Evolutionary conservation across 495 filamentous ascomycete genomes (phyloP).

Genomic region (Hypoxylon rickii): DNA sequence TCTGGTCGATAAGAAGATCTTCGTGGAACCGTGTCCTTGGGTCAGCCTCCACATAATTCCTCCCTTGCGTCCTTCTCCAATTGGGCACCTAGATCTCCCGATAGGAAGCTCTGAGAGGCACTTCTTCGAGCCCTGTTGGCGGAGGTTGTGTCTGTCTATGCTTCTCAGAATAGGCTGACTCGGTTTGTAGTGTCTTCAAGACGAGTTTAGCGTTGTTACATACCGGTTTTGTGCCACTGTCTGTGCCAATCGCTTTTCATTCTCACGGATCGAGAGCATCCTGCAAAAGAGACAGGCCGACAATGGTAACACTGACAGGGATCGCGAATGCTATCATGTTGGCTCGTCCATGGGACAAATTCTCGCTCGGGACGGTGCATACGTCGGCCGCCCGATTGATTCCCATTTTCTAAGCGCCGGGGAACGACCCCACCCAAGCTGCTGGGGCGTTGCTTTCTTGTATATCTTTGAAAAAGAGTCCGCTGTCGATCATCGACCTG

Average conservation of each 20-base stretch:
- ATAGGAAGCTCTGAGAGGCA: constrained; percentile 8
- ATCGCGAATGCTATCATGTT: constrained; percentile 1
- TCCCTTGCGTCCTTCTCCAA: too few relatives aligned
- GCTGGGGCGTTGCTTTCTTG: background rate
- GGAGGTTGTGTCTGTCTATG: background rate
- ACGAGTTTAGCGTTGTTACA: constrained; percentile 7
- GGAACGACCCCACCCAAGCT: background rate
- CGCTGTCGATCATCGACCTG: too few relatives aligned
- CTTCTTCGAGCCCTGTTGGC: constrained; percentile 5
- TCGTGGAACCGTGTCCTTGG: constrained; percentile 30
- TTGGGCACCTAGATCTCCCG: constrained; percentile 2
- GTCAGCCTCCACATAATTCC: constrained; percentile 20
- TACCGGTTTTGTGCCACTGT: constrained; percentile 10
- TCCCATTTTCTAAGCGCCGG: constrained; percentile 10
- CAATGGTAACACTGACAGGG: background rate
- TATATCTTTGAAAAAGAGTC: too few relatives aligned
- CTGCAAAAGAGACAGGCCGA: constrained; percentile 5
- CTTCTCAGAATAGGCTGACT: background rate
- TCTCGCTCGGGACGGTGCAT: constrained; percentile 25
- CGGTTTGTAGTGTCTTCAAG: constrained; percentile 1
- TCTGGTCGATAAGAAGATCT: constrained; percentile 12
- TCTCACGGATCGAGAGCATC: constrained; percentile 8
- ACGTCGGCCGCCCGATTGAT: constrained; percentile 11
- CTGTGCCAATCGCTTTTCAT: constrained; percentile 7
- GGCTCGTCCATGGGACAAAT: constrained; percentile 8